Evolutionary conservation across 2,329 filamentous ascomycete species (phyloP).

Genomic region (Ascochyta fabae): DNA sequence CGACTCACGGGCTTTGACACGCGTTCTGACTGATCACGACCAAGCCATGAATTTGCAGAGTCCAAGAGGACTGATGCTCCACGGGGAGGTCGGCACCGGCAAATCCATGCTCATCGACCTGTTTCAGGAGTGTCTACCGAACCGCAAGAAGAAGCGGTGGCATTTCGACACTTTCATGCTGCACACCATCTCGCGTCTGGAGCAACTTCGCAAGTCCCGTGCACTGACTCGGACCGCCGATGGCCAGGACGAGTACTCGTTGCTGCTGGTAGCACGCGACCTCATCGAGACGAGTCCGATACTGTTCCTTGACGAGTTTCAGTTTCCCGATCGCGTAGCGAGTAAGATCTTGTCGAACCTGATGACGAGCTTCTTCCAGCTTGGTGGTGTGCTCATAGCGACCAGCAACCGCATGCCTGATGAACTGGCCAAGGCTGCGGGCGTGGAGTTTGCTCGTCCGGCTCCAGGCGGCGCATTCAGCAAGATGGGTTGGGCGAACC

Average conservation of each 20-base stretch:
- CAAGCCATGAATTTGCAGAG: slow-evolving; percentile 74
- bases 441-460: slow-evolving; percentile 69
- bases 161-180: slow-evolving; percentile 91
- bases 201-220: slow-evolving; percentile 62
- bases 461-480: slow-evolving; percentile 41
- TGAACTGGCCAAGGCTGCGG: slow-evolving; percentile 76
- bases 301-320: slow-evolving; percentile 82
- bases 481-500: slow-evolving; percentile 49
- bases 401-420: slow-evolving; percentile 86
- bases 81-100: slow-evolving; percentile 81
- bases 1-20: slow-evolving; percentile 67
- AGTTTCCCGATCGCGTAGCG: slow-evolving; percentile 77
- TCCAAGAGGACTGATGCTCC: slow-evolving; percentile 76
- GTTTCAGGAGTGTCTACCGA: slow-evolving; percentile 79
- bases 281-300: slow-evolving; percentile 77
- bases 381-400: slow-evolving; percentile 80
- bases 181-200: slow-evolving; percentile 74
- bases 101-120: slow-evolving; percentile 87
- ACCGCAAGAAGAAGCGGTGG: slow-evolving; percentile 74
- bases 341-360: slow-evolving; percentile 81
- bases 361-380: slow-evolving; percentile 80
- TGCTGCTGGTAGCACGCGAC: slow-evolving; percentile 77
- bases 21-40: slow-evolving; percentile 73
- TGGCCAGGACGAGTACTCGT: slow-evolving; percentile 65
- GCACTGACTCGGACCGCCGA: slow-evolving; percentile 20